Evolutionary conservation across 805 yeast genomes (phyloP).

Genomic region (Kazachstania kunashirensis): DNA sequence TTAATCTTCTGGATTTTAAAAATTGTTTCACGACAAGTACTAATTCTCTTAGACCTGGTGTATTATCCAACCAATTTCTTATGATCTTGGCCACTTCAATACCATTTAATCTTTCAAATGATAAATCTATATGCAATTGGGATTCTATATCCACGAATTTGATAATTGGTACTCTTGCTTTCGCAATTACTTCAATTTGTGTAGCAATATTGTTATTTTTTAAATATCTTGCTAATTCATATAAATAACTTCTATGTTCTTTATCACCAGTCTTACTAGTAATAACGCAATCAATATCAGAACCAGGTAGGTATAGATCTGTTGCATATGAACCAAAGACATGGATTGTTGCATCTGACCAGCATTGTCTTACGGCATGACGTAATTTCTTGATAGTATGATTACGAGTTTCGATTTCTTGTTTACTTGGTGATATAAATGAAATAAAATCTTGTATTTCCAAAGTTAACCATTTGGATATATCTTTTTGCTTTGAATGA

Average conservation of each 20-base stretch:
- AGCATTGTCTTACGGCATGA: slow-evolving; percentile 40
- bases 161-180: slow-evolving; percentile 89
- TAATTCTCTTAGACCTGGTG: slow-evolving; percentile 75
- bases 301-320: slow-evolving; percentile 87
- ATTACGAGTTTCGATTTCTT: slow-evolving; percentile 62
- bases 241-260: slow-evolving; percentile 55
- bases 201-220: slow-evolving; percentile 53
- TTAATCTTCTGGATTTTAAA: slow-evolving; percentile 62
- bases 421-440: slow-evolving; percentile 74
- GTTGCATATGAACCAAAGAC: slow-evolving; percentile 95
- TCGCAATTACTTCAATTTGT: slow-evolving; percentile 74
- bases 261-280: slow-evolving; percentile 49
- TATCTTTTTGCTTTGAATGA: slow-evolving; percentile 64
- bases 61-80: slow-evolving; percentile 56
- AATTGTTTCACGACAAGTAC: slow-evolving; percentile 81
- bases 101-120: slow-evolving; percentile 82
- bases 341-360: slow-evolving; percentile 73
- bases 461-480: slow-evolving; percentile 76
- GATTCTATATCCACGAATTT: slow-evolving; percentile 72
- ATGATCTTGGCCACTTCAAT: slow-evolving; percentile 73
- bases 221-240: slow-evolving; percentile 62
- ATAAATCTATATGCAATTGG: slow-evolving; percentile 72
- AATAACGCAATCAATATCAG: slow-evolving; percentile 91
- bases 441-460: slow-evolving; percentile 80
- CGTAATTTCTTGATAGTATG: slow-evolving; percentile 54